Conservation (phyloP, 768 basidiomycete species). For the Obba rivulosa region DNA sequence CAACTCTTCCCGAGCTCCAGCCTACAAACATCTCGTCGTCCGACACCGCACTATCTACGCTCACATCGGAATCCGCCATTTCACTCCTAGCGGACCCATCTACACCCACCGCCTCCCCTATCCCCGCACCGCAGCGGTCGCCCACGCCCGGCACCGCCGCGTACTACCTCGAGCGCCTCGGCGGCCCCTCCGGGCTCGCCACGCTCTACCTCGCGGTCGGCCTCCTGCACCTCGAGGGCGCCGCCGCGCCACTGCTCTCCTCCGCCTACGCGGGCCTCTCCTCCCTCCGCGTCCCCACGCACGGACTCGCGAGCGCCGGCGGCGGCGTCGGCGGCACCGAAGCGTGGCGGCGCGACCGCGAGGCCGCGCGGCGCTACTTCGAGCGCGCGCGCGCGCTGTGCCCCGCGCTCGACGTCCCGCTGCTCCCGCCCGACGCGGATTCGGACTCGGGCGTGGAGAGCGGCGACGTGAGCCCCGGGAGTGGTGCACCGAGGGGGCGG, state of each 20-base stretch:
- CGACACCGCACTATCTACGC: not conserved
- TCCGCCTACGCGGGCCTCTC: conserved; percentile 74
- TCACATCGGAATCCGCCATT: conserved; percentile 3
- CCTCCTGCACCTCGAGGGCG: conserved; percentile 75
- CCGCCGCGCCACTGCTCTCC: conserved; percentile 64
- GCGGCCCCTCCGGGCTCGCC: conserved; percentile 61
- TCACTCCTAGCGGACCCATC: not conserved
- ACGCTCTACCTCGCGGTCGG: conserved; percentile 77
- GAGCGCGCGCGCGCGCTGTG: conserved; percentile 59
- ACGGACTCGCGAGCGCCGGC: conserved; percentile 4
- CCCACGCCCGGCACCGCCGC: conserved; percentile 43
- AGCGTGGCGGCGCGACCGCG: conserved; percentile 72
- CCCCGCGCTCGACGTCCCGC: conserved; percentile 64
- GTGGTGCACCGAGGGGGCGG: not conserved
- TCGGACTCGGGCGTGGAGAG: conserved; percentile 16
- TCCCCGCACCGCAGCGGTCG: conserved; percentile 28
- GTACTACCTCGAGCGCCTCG: conserved; percentile 64
- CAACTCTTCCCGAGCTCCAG: conserved; percentile 16
- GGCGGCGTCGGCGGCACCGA: conserved; percentile 53
- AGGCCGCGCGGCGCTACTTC: conserved; percentile 65
- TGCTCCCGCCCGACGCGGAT: conserved; percentile 44
- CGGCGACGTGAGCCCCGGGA: conserved; percentile 6
- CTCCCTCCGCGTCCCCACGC: conserved; percentile 62
- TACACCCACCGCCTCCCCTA: conserved; percentile 22
- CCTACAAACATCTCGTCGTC: conserved; percentile 1